phyloP scores from a whole-genome alignment of 2,329 filamentous ascomycete species.

The Fusarium palustre region DNA sequence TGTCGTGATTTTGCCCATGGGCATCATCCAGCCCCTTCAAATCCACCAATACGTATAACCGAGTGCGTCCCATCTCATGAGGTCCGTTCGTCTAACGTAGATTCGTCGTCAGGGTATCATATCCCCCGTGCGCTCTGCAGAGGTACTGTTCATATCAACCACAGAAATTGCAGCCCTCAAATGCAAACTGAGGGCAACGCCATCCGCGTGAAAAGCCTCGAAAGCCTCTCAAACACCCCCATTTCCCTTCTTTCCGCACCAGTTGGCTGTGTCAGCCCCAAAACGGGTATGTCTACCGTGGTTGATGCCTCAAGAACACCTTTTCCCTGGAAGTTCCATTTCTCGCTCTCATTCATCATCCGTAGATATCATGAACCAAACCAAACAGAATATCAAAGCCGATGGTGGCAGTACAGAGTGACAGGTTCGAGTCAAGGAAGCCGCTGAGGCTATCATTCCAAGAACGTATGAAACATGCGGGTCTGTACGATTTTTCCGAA shows the following conservation, averaged over 20 bases:
- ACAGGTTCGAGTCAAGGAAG: conserved; percentile 45
- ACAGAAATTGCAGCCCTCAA: conserved; percentile 47
- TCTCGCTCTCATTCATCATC: conserved; percentile 47
- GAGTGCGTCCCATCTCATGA: conserved; percentile 45
- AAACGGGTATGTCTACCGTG: conserved; percentile 45
- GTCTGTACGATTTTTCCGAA: conserved; percentile 36
- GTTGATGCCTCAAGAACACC: conserved; percentile 44
- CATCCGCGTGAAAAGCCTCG: conserved; percentile 44
- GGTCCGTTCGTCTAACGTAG: conserved; percentile 51
- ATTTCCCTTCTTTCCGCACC: conserved; percentile 37
- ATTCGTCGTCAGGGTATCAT: conserved; percentile 54
- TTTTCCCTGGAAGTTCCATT: conserved; percentile 40
- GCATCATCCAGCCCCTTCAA: conserved; percentile 25
- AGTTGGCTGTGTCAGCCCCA: conserved; percentile 39
- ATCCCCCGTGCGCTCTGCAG: conserved; percentile 43
- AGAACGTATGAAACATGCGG: conserved; percentile 29
- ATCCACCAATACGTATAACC: conserved; percentile 44
- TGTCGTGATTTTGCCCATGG: conserved; percentile 29
- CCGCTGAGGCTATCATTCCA: conserved; percentile 32
- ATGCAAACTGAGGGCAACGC: conserved; percentile 44
- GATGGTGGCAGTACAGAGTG: conserved; percentile 48
- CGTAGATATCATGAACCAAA: conserved; percentile 48
- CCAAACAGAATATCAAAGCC: conserved; percentile 50
- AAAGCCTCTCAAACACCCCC: conserved; percentile 43
- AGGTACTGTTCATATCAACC: conserved; percentile 44